These are phyloP conservation scores for Nemania sp. DNA, from an alignment of 2,329 filamentous ascomycete genomes.

Conservation along the genomic window DNA sequence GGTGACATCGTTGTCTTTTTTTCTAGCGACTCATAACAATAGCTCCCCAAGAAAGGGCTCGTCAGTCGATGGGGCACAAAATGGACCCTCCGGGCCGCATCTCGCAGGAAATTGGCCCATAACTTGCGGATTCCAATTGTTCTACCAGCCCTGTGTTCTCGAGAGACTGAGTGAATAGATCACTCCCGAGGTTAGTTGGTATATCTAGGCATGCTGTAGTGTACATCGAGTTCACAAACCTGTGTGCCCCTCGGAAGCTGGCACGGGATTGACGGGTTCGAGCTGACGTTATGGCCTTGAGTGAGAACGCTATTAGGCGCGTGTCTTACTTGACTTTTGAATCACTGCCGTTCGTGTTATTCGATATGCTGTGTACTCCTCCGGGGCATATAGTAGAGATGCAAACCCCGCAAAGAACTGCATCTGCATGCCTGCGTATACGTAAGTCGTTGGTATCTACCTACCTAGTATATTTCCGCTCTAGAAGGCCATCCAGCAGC, in stretches of 20 bases:
- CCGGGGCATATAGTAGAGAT: constrained; percentile 19
- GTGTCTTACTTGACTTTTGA: constrained; percentile 40
- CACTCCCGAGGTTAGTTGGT: not conserved
- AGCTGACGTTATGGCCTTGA: constrained; percentile 6
- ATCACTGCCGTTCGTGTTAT: constrained; percentile 40
- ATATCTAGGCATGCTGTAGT: not conserved
- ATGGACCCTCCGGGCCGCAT: constrained; percentile 43
- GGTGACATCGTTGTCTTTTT: constrained; percentile 39
- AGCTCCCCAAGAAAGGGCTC: constrained; percentile 49
- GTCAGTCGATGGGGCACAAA: constrained; percentile 52
- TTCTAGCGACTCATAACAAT: constrained; percentile 46
- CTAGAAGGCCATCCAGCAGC: constrained; percentile 31
- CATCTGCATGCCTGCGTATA: not conserved
- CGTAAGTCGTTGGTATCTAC: not conserved
- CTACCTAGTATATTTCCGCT: constrained; percentile 2
- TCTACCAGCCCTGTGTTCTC: constrained; percentile 45
- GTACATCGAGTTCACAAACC: not conserved
- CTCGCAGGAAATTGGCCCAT: constrained; percentile 41
- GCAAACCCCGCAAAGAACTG: constrained; percentile 40
- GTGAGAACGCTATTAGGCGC: constrained; percentile 28
- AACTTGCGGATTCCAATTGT: constrained; percentile 46
- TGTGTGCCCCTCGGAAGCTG: not conserved
- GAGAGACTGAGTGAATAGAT: constrained; percentile 36
- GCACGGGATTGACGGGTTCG: constrained; percentile 2
- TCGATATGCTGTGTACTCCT: constrained; percentile 41